These are phyloP conservation scores for Prunus armeniaca DNA, from an alignment of 306 rosid species.

Conservation along the genomic window DNA sequence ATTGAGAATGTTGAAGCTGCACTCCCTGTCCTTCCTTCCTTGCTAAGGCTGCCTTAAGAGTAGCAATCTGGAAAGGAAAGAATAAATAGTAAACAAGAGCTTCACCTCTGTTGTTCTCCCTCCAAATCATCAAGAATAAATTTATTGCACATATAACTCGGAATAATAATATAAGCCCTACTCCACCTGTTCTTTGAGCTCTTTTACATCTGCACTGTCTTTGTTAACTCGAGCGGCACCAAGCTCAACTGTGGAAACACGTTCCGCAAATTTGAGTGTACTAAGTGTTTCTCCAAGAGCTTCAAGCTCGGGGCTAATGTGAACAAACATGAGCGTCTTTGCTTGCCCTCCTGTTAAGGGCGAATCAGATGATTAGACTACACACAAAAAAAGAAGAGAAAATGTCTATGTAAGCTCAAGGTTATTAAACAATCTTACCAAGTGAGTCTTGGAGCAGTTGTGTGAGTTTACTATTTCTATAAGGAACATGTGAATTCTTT, in stretches of 20 bases:
- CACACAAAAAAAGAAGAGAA: neutral
- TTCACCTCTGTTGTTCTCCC: neutral
- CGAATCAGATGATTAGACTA: conserved; percentile 5
- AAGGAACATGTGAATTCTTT: conserved; percentile 89
- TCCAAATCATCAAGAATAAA: neutral
- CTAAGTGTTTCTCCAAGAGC: conserved; percentile 86
- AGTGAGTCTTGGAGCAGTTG: conserved; percentile 96
- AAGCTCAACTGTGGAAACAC: conserved; percentile 82
- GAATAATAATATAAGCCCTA: neutral
- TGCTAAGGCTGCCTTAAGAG: conserved; percentile 71
- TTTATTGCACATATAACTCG: neutral
- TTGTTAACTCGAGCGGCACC: conserved; percentile 81
- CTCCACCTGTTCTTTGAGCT: conserved; percentile 84
- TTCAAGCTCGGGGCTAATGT: conserved; percentile 82
- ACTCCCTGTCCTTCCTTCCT: conserved; percentile 67
- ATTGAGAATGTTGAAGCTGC: conserved; percentile 30
- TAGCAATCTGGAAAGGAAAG: conserved; percentile 49
- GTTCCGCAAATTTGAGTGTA: conserved; percentile 93
- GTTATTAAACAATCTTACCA: conserved; percentile 41
- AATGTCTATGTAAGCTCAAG: neutral
- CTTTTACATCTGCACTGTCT: conserved; percentile 67
- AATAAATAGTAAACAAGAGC: neutral
- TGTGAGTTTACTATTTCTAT: conserved; percentile 93
- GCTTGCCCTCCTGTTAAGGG: conserved; percentile 77
- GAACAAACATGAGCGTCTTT: conserved; percentile 94